Evolutionary conservation across 192 early-diverging fungal species (phyloP).

Genomic region (Neocallimastix lanati): DNA sequence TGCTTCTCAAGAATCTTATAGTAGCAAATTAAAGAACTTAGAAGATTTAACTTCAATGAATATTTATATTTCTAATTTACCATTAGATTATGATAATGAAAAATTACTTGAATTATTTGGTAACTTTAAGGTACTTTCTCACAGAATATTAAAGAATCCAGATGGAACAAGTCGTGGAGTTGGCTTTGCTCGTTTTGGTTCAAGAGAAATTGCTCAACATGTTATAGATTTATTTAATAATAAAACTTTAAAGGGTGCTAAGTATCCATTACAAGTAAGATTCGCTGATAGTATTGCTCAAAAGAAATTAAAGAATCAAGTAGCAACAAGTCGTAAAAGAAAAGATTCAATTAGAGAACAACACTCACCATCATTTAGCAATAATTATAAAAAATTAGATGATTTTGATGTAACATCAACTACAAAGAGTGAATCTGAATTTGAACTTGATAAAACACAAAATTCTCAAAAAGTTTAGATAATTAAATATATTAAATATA

Average conservation of each 20-base stretch:
- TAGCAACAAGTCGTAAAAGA: neutral
- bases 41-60: conserved; percentile 62
- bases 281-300: conserved; percentile 65
- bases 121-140: conserved; percentile 46
- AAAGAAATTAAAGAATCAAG: conserved; percentile 44
- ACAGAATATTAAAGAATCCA: conserved; percentile 49
- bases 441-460: neutral
- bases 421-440: neutral
- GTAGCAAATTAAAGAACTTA: conserved; percentile 22
- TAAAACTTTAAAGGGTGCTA: conserved; percentile 29
- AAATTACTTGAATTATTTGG: conserved; percentile 40
- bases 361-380: neutral
- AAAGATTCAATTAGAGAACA: neutral
- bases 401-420: neutral
- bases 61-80: conserved; percentile 69
- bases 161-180: conserved; percentile 52
- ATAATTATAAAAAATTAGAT: neutral
- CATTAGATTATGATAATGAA: conserved; percentile 24
- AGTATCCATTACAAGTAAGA: conserved; percentile 54
- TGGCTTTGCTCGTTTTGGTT: conserved; percentile 60
- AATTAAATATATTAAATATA: too few relatives aligned
- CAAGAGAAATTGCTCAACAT: conserved; percentile 39
- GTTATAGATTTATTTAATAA: conserved; percentile 56
- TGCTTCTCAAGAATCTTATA: neutral
- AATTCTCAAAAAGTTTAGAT: neutral